Evolutionary conservation across 139 green algal species (phyloP).

Genomic region (Limnomonas spitsbergensis): DNA sequence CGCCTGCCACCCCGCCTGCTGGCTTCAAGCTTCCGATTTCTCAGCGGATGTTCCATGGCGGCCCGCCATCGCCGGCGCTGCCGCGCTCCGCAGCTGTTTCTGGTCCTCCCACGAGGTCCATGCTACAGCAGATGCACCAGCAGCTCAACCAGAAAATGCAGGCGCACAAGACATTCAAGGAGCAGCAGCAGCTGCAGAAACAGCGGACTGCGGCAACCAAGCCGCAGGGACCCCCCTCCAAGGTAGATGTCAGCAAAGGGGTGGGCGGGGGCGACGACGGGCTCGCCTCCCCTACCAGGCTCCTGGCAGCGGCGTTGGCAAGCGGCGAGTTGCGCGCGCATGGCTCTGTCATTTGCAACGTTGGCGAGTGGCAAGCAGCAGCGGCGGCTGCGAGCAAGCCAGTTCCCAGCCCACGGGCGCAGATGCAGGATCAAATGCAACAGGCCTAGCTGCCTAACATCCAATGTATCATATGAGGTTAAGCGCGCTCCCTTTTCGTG

Average conservation of each 20-base stretch:
- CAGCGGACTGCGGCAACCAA: not conserved
- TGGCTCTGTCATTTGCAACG: not conserved
- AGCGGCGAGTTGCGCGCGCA: not conserved
- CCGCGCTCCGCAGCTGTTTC: too few species aligned
- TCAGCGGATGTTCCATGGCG: not conserved
- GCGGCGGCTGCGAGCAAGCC: too few species aligned
- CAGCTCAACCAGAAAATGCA: not conserved
- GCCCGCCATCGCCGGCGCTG: not conserved
- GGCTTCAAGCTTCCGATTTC: too few species aligned
- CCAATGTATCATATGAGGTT: too few species aligned
- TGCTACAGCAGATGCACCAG: not conserved
- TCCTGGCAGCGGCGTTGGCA: not conserved
- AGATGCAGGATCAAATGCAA: too few species aligned
- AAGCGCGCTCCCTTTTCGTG: too few species aligned
- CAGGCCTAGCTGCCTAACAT: too few species aligned
- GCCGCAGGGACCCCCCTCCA: not conserved
- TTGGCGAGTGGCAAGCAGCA: not conserved
- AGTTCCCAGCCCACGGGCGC: too few species aligned
- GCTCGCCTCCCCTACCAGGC: not conserved
- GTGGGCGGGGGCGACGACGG: not conserved
- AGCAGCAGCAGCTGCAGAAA: constrained; percentile 4
- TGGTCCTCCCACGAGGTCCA: not conserved
- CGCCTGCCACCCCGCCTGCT: not conserved
- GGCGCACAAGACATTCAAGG: not conserved
- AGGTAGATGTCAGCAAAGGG: not conserved